Base-by-base conservation (phyloP, 2,329 filamentous ascomycete genomes). In the Colletotrichum noveboracense region DNA sequence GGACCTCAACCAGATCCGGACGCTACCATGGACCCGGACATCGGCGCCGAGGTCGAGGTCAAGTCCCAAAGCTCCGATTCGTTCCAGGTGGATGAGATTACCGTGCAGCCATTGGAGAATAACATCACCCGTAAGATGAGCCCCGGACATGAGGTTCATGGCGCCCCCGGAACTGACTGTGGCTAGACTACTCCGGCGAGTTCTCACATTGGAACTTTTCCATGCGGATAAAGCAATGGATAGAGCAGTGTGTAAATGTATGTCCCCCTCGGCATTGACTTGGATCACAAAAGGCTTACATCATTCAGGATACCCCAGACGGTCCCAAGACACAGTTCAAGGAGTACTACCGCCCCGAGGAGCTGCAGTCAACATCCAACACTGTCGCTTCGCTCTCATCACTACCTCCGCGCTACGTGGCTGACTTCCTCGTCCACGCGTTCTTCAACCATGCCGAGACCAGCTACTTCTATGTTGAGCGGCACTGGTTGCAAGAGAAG, bases 181-280 rank as follows among this genome's bases (percentile, higher is more conserved):
- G 43, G 26, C 18, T 56, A 89, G 87, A 89, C 70, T 89, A 88
- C 74, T 89, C 88, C 1, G 88, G 88, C 10, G 88, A 89, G 76
- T 89, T 89, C 77, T 89, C 88, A 2, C 87, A 89, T 71, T 89
- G 87, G 86, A 89, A 89, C 76, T 89, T 89, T 78, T 89, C 87
- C 55, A 88, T 88, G 86, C 82, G 86, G 55, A 85, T 88, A 76
- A 88, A 88, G 77, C 84, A 86, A n/a, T 87, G 86, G 79, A 86
- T 89, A n/a, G 85, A 88, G 70, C 82, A 86, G 66, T 85, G 83
- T 73, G 82, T 82, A 74, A 82, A 78, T 74, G 82, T 81, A 80
- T 75, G 78, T 78, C 62, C 64, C 16, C 21, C 52, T 61, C 10
- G 28, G 38, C 58, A 32, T 30, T 13, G 18, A 14, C 30, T 13